Evolutionary conservation across 768 basidiomycete species (phyloP), one percentile per base, ranked within the genome.

Genomic region (Kwoniella pini): DNA sequence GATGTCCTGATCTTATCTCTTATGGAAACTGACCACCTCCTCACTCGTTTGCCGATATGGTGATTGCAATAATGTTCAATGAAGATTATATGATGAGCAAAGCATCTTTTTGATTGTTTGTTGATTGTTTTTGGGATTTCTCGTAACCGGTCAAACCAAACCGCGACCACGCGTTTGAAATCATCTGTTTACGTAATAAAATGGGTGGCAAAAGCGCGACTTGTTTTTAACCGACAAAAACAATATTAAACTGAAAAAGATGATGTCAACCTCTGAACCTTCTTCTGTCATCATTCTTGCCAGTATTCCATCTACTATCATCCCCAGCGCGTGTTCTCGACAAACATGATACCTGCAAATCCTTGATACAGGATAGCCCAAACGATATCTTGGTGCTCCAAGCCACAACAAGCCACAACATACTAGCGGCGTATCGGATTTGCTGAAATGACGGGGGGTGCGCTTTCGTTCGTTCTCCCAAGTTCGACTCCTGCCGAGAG

Each of bases 401-500:
- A 7, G 33, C 15, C 7, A 7, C 7, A 36, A 15, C 7, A 7
- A 7, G 33, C 33, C 33, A 7, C 33, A 15, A 36, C n/a, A 15
- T 36, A 36, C 7, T 36, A 36, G 33, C 33, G 7, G 33, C 33
- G 15, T 36, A 36, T 15, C 33, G 17, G 42, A 49, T 26, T 46
- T 30, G 28, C 26, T 21, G n/a, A n/a, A n/a, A 22, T 51, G 46
- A n/a, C 48, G 30, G 48, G n/a, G 30, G 48, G 28, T 31, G 48
- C 30, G 11, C 30, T 50, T 7, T 44, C 48, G 3, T 67, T 65
- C 51, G 39, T 44, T 22, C 49, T 72, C 9, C 71, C 71, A 4
- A 60, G 61, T 6, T 62, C 63, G 19, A 72, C 71, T 11, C 71
- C 68, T 10, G 68, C 57, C 28, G 62, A 48, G 12, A 51, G 30